A percentile compares a stretch with the other conserved stretches of the same genome.
Evolutionary conservation across 805 yeast species (phyloP).

Genomic region (Pichia gijzeniarum): DNA sequence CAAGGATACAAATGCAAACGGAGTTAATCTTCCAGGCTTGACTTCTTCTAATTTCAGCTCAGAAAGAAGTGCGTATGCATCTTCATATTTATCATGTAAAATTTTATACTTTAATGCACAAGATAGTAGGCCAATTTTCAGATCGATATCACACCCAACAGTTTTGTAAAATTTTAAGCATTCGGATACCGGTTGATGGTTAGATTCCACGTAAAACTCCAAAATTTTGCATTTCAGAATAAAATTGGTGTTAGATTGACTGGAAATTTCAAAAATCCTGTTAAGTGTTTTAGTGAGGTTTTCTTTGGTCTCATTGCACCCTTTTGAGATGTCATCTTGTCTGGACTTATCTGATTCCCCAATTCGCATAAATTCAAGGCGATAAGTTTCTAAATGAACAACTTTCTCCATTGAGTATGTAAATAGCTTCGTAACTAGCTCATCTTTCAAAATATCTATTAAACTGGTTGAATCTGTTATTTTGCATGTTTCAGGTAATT

Average conservation of each 20-base stretch:
- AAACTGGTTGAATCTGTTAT: background rate
- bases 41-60: slow-evolving; percentile 23
- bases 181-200: slow-evolving; percentile 14
- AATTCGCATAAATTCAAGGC: background rate
- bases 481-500: background rate
- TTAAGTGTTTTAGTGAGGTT: slow-evolving; percentile 12
- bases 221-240: slow-evolving; percentile 11
- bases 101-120: slow-evolving; percentile 24
- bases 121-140: slow-evolving; percentile 20
- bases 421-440: background rate
- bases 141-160: slow-evolving; percentile 5
- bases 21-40: slow-evolving; percentile 18
- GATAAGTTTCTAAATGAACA: slow-evolving; percentile 4
- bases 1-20: slow-evolving; percentile 25
- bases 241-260: slow-evolving; percentile 5
- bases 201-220: slow-evolving; percentile 19
- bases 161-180: slow-evolving; percentile 13
- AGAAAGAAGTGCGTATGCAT: slow-evolving; percentile 14
- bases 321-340: background rate
- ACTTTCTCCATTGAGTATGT: background rate
- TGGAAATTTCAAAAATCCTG: slow-evolving; percentile 8
- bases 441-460: background rate
- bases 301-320: slow-evolving; percentile 5
- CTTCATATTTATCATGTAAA: slow-evolving; percentile 10
- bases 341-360: background rate